phyloP scores from a whole-genome alignment of 768 basidiomycete species.

The Hygrophorus pudorinus region DNA sequence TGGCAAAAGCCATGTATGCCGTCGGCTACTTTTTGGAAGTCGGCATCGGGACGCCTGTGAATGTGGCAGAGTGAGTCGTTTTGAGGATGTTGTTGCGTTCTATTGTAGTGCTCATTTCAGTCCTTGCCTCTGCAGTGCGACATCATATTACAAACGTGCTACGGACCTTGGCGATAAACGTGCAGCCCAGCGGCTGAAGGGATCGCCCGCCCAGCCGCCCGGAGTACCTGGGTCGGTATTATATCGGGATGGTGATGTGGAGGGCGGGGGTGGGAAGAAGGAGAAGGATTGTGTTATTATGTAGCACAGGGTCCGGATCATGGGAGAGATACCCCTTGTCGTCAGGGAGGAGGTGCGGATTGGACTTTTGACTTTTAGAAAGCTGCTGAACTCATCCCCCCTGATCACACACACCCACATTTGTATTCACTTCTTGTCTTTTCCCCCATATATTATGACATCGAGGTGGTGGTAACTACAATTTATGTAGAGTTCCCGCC shows the following conservation, averaged over 20 bases:
- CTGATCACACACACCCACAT: too few species aligned
- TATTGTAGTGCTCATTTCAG: neutral
- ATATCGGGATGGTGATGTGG: constrained; percentile 36
- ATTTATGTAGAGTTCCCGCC: neutral
- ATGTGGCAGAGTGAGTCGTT: constrained; percentile 51
- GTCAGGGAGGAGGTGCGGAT: too few species aligned
- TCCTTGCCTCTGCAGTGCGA: constrained; percentile 36
- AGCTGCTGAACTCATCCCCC: too few species aligned
- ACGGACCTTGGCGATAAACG: constrained; percentile 92
- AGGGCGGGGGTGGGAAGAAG: constrained; percentile 31
- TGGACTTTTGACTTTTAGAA: too few species aligned
- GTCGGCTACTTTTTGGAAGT: constrained; percentile 97
- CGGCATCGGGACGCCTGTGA: constrained; percentile 71
- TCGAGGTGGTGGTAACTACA: neutral
- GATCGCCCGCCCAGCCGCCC: constrained; percentile 46
- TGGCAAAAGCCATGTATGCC: constrained; percentile 96
- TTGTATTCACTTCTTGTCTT: too few species aligned
- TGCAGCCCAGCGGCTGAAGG: constrained; percentile 72
- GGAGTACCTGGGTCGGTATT: constrained; percentile 56
- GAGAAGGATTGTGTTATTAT: constrained; percentile 86
- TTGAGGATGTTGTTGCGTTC: neutral
- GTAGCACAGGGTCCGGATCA: constrained; percentile 32
- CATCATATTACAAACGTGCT: constrained; percentile 79
- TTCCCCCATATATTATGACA: too few species aligned
- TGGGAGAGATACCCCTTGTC: too few species aligned